These are phyloP conservation scores for Citrus cavaleriei DNA, from an alignment of 345 rosid genomes.

Conservation along the genomic window DNA sequence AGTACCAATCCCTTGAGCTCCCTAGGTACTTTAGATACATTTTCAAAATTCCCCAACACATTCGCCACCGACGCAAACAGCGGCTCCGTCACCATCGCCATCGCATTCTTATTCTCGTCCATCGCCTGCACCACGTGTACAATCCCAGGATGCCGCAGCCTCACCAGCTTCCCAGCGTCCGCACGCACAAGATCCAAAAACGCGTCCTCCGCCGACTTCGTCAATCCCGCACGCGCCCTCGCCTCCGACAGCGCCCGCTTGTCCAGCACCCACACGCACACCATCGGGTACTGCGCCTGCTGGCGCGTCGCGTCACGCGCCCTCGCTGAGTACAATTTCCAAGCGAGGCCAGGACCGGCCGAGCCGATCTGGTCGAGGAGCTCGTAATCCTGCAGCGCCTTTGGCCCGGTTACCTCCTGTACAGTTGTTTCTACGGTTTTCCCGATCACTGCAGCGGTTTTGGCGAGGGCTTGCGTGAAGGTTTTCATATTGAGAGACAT, in stretches of 20 bases:
- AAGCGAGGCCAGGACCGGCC: constrained; percentile 90
- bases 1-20: constrained; percentile 84
- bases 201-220: constrained; percentile 83
- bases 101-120: constrained; percentile 88
- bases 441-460: constrained; percentile 93
- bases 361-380: constrained; percentile 97
- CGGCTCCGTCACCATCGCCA: constrained; percentile 98
- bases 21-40: constrained; percentile 71
- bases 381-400: constrained; percentile 85
- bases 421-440: constrained; percentile 95
- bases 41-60: constrained; percentile 78
- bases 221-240: constrained; percentile 68
- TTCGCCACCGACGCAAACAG: constrained; percentile 86
- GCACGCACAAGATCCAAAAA: constrained; percentile 81
- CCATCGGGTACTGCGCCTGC: constrained; percentile 76
- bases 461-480: constrained; percentile 87
- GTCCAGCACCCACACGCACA: constrained; percentile 94
- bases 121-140: constrained; percentile 95
- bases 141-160: constrained; percentile 96
- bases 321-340: constrained; percentile 82
- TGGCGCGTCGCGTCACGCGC: constrained; percentile 69
- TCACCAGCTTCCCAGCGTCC: constrained; percentile 72
- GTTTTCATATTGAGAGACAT: constrained; percentile 96
- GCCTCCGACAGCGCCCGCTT: constrained; percentile 78
- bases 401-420: constrained; percentile 97